These are phyloP conservation scores for Fusarium sp. DNA, from an alignment of 2,329 filamentous ascomycete genomes.

Conservation along the genomic window DNA sequence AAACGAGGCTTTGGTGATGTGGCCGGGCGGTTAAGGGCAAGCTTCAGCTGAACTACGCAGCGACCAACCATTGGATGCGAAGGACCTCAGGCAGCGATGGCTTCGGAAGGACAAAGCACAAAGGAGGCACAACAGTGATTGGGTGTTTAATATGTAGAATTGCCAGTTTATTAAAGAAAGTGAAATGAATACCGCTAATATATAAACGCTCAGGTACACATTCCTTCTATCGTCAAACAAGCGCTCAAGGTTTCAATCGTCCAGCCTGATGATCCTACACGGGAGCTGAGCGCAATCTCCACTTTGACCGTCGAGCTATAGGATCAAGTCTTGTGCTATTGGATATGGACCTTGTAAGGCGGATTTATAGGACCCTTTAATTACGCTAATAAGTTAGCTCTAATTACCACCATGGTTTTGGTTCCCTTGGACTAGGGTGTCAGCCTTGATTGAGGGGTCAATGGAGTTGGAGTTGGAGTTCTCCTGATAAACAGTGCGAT, in stretches of 20 bases:
- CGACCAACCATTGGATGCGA: constrained; percentile 22
- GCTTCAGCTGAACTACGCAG: constrained; percentile 31
- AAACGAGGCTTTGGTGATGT: constrained; percentile 29
- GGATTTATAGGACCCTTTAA: constrained; percentile 37
- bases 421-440: constrained; percentile 13
- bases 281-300: constrained; percentile 33
- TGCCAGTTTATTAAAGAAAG: background rate
- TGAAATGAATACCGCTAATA: background rate
- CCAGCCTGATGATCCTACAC: constrained; percentile 20
- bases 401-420: constrained; percentile 28
- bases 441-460: constrained; percentile 35
- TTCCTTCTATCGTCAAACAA: constrained; percentile 25
- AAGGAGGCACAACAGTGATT: constrained; percentile 8
- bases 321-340: constrained; percentile 14
- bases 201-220: constrained; percentile 9
- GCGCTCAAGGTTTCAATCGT: constrained; percentile 25
- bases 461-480: background rate
- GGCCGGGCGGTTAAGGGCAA: constrained; percentile 22
- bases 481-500: background rate
- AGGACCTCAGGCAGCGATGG: constrained; percentile 20
- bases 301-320: constrained; percentile 28
- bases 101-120: constrained; percentile 17
- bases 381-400: constrained; percentile 33
- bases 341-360: constrained; percentile 33
- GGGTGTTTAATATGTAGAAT: background rate